Base-by-base conservation (phyloP, 495 filamentous ascomycete species). In the Neurospora sp. region DNA sequence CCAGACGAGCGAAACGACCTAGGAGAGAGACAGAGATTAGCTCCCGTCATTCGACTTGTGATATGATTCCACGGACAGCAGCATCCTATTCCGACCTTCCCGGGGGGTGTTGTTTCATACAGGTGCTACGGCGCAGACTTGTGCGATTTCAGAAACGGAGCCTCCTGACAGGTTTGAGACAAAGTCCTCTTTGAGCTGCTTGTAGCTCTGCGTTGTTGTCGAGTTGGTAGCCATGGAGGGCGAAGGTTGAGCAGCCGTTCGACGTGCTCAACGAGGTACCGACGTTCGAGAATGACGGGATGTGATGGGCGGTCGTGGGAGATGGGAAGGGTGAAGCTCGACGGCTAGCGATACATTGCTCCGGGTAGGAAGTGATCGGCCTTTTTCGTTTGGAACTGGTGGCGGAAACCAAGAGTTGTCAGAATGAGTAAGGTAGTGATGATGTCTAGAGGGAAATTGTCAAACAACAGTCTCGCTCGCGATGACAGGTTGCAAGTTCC, bases 121-220 rank as follows among this genome's bases (percentile, higher is more conserved):
- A 73, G 96, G 90, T 77, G 93, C 93, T 71, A 96, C 90, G 7
- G 91, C 87, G 45, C 92, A 92, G 69, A 98, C 91, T 73, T 86
- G 84, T 76, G 97, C 94, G 83, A 99, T 95, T 78, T 99, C 96
- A 37, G 83, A 79, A 69, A 98, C 90, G 17, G 87, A 85, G 45
- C 95, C 93, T 43, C 96, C 96, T n/a, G 91, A 89, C 39, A 97
- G 89, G 79, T 93, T 92, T 24, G 95, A 97, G 76, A 99, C 96
- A 78, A 97, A 97, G 72, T 93, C 93, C 86, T 97, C 94, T 81
- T 98, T 99, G 70, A 90, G 87, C 70, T 90, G 87, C 84, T 98
- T 99, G 84, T 97, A 95, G 82, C 85, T 90, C 17, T 76, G 81
- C 10, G 78, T 70, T 17, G 78, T 76, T 54, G 81, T 79, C 69